phyloP scores from a whole-genome alignment of 2,329 filamentous ascomycete genomes.

The Aspergillus japonicus region DNA sequence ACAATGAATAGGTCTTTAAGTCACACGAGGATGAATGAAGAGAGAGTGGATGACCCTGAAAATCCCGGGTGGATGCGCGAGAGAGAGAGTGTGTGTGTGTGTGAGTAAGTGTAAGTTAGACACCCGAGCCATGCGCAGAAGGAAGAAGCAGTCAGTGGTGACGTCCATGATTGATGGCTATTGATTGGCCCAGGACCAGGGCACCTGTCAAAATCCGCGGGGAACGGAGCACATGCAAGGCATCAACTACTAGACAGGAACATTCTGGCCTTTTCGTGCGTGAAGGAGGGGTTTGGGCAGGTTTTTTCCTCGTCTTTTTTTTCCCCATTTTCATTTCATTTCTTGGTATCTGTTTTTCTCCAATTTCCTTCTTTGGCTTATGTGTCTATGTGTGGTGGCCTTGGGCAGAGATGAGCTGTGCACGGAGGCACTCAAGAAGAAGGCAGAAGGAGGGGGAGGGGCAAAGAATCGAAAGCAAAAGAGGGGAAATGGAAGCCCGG shows the following conservation, averaged over 20 bases:
- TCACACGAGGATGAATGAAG: constrained; percentile 8
- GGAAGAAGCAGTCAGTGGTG: constrained; percentile 10
- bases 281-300: constrained; percentile 4
- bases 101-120: constrained; percentile 4
- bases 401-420: neutral
- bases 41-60: constrained; percentile 12
- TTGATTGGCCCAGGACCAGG: constrained; percentile 19
- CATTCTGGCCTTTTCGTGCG: constrained; percentile 19
- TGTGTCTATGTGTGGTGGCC: neutral
- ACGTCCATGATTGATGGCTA: constrained; percentile 21
- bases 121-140: constrained; percentile 12
- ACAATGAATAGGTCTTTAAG: constrained; percentile 10
- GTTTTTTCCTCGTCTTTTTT: neutral
- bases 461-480: neutral
- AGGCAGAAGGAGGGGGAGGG: neutral
- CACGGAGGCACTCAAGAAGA: neutral
- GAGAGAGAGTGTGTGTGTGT: neutral
- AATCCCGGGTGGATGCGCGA: constrained; percentile 3
- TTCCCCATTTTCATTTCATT: neutral
- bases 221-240: constrained; percentile 10
- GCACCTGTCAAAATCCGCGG: constrained; percentile 2
- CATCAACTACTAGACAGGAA: constrained; percentile 8
- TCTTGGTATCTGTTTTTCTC: neutral
- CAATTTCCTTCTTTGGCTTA: neutral
- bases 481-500: neutral